Evolutionary conservation across 1,139 yeast genomes (phyloP).

Genomic region (Groenewaldozyma auringiensis): DNA sequence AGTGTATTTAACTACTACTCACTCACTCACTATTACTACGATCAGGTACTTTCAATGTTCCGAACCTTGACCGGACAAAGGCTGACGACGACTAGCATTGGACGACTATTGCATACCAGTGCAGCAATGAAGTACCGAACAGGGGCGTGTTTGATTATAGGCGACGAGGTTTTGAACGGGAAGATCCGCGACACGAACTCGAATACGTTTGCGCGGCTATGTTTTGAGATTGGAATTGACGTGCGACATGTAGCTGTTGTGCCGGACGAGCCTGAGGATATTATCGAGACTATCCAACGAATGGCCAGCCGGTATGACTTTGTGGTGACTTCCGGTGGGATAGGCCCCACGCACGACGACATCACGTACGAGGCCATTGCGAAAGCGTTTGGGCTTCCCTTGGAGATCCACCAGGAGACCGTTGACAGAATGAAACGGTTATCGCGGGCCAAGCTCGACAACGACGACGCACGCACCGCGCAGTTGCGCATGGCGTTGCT

Average conservation of each 20-base stretch:
- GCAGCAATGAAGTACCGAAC: constrained; percentile 14
- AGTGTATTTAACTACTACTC: too few relatives aligned
- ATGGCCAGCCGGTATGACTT: constrained; percentile 53
- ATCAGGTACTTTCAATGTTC: too few relatives aligned
- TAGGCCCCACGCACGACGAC: constrained; percentile 89
- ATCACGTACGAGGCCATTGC: constrained; percentile 70
- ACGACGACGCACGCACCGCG: constrained; percentile 44
- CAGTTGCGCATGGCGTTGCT: constrained; percentile 73
- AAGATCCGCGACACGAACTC: constrained; percentile 78
- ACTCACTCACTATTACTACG: too few relatives aligned
- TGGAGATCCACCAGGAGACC: constrained; percentile 49
- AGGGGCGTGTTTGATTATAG: constrained; percentile 53
- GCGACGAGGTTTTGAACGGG: constrained; percentile 86
- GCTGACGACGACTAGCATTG: too few relatives aligned
- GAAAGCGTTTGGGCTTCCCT: constrained; percentile 47
- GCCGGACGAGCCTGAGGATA: constrained; percentile 67
- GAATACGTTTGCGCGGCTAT: constrained; percentile 56
- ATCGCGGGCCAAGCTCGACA: constrained; percentile 34
- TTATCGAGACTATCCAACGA: constrained; percentile 44
- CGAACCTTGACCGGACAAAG: too few relatives aligned
- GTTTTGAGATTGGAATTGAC: constrained; percentile 60
- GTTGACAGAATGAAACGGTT: constrained; percentile 51
- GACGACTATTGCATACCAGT: too few relatives aligned
- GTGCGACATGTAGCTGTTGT: constrained; percentile 61
- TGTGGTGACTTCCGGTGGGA: constrained; percentile 71